Conservation (phyloP, 768 basidiomycete species). For the Lentinus tigrinus region DNA sequence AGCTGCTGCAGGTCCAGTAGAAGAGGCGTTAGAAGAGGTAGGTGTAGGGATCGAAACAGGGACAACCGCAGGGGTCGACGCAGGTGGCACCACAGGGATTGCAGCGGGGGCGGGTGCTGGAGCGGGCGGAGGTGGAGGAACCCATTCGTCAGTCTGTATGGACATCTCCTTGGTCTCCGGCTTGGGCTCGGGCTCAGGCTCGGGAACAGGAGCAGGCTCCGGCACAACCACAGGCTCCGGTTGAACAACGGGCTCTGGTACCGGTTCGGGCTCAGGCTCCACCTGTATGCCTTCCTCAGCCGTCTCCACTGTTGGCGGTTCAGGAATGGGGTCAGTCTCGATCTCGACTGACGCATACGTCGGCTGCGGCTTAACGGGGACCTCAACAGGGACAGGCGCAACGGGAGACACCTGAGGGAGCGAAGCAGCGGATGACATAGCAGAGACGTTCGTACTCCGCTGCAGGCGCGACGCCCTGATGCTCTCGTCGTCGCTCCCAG, state of each 20-base stretch:
- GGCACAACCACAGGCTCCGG: conserved; percentile 25
- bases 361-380: conserved; percentile 20
- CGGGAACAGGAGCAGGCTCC: conserved; percentile 22
- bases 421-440: conserved; percentile 28
- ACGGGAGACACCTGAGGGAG: conserved; percentile 4
- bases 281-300: conserved; percentile 20
- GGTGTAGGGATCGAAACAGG: conserved; percentile 30
- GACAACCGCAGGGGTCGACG: conserved; percentile 25
- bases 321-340: conserved; percentile 25
- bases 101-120: conserved; percentile 33
- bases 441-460: conserved; percentile 24
- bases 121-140: conserved; percentile 38
- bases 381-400: neutral
- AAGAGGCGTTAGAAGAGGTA: conserved; percentile 17
- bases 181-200: conserved; percentile 41
- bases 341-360: conserved; percentile 54
- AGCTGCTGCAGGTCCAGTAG: conserved; percentile 9
- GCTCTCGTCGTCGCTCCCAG: conserved; percentile 65
- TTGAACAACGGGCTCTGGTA: conserved; percentile 22
- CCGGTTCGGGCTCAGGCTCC: conserved; percentile 4
- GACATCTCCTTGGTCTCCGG: conserved; percentile 72
- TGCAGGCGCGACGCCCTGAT: conserved; percentile 62
- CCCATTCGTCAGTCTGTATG: conserved; percentile 79
- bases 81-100: conserved; percentile 22
- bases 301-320: conserved; percentile 9